Evolutionary conservation across 2,329 filamentous ascomycete species (phyloP), one percentile per base, ranked within the genome.

Genomic region (Alternaria ventricosa): DNA sequence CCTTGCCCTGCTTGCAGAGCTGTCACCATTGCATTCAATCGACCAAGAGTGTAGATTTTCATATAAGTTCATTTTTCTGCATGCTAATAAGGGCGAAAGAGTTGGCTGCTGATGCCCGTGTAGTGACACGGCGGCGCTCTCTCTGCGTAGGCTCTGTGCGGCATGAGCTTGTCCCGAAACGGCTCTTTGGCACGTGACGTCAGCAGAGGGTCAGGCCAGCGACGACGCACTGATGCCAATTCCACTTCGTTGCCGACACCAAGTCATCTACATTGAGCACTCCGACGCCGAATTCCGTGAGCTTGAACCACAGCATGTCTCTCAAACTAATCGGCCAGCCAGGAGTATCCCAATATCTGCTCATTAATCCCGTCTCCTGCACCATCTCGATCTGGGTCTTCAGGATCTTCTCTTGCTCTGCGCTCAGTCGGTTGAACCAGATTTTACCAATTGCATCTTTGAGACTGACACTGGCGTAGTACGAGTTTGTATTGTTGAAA

Each of bases 401-500:
- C 12, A 44, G 15, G 8, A 5, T 41, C 15, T 33, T n/a, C 0
- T 49, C 45, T 46, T 77, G 71, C 23, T 50, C 55, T 11, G 53
- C n/a, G 3, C 46, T 63, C 6, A 75, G n/a, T 6, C n/a, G 55
- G 10, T 61, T 60, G 30, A 69, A 57, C 64, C 70, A 62, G 3
- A 71, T 23, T 4, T 53, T 51, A 1, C 71, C 71, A 3, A 73
- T 62, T 5, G 73, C 75, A 23, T 65, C 64, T 23, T 61, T 63
- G 18, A 76, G 55, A 12, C 63, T 36, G 2, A 68, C 46, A 41
- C 71, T 74, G 13, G 71, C 72, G 51, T 74, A 77, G 54, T 73
- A 73, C 0, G 74, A 77, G 53, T 78, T 75, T 20, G 65, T 60
- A 9, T 62, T 46, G 18, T 69, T 70, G 69, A 73, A 76, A 4